Conservation (phyloP, 176 grass and related monocot genomes). For the Rhipidocladum racemiflorum region DNA sequence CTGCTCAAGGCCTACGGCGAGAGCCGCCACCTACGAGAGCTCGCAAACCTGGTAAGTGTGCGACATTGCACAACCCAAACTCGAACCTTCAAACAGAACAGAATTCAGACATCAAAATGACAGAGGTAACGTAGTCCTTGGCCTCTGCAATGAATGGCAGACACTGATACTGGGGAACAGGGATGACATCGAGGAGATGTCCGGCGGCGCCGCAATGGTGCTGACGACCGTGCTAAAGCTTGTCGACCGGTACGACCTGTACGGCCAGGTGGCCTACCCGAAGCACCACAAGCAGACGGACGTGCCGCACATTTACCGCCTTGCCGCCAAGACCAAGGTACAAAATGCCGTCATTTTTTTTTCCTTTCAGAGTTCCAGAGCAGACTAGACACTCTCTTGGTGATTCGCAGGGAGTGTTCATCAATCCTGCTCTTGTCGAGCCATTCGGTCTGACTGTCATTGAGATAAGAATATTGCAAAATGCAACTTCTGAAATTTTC, state of each 20-base stretch:
- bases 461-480: conserved; percentile 37
- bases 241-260: conserved; percentile 83
- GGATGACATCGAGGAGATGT: conserved; percentile 94
- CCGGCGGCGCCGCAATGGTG: conserved; percentile 53
- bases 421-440: conserved; percentile 90
- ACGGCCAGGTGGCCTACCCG: conserved; percentile 90
- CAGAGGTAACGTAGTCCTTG: background rate
- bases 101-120: background rate
- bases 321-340: conserved; percentile 91
- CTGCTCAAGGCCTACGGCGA: conserved; percentile 96
- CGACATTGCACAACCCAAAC: background rate
- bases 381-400: background rate
- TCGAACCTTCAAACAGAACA: background rate
- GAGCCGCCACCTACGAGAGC: conserved; percentile 71
- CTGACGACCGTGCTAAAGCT: conserved; percentile 79
- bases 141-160: conserved; percentile 26
- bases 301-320: conserved; percentile 84
- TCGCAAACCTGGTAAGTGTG: conserved; percentile 62
- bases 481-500: background rate
- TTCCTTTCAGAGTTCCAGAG: background rate
- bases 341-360: background rate
- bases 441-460: conserved; percentile 93
- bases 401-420: conserved; percentile 70
- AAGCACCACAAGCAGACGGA: conserved; percentile 95
- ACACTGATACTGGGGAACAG: conserved; percentile 90